Evolutionary conservation across 129 eudicot genomes (phyloP).

Genomic region (Centella asiatica): DNA sequence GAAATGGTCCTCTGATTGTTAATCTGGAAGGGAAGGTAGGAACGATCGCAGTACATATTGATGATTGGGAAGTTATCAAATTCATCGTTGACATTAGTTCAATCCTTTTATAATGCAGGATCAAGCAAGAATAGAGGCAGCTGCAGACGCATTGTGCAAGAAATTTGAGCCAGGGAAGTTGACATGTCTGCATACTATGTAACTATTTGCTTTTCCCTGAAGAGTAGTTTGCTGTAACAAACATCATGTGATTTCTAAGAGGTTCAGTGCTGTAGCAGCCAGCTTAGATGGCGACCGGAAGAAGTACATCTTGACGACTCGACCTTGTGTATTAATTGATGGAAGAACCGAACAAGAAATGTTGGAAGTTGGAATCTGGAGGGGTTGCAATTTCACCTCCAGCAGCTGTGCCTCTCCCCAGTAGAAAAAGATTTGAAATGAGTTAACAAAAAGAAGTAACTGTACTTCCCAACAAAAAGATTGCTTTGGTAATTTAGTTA

Average conservation of each 20-base stretch:
- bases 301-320: not conserved
- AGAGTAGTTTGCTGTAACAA: not conserved
- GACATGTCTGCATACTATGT: conserved; percentile 10
- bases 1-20: conserved; percentile 64
- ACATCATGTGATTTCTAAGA: not conserved
- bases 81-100: not conserved
- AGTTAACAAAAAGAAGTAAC: not conserved
- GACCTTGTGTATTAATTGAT: not conserved
- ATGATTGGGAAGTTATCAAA: not conserved
- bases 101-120: conserved; percentile 40
- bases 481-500: too few species aligned
- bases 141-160: conserved; percentile 47
- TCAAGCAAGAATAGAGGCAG: conserved; percentile 51
- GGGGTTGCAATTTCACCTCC: not conserved
- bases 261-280: not conserved
- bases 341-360: too few species aligned
- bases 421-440: too few species aligned
- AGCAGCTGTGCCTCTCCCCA: too few species aligned
- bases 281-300: not conserved
- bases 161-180: conserved; percentile 37
- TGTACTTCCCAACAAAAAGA: not conserved
- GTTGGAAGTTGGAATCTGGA: not conserved
- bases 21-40: conserved; percentile 73
- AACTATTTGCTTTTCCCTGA: not conserved
- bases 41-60: not conserved